Conservation (phyloP, 2,329 filamentous ascomycete species). For the Fusarium sp. region DNA sequence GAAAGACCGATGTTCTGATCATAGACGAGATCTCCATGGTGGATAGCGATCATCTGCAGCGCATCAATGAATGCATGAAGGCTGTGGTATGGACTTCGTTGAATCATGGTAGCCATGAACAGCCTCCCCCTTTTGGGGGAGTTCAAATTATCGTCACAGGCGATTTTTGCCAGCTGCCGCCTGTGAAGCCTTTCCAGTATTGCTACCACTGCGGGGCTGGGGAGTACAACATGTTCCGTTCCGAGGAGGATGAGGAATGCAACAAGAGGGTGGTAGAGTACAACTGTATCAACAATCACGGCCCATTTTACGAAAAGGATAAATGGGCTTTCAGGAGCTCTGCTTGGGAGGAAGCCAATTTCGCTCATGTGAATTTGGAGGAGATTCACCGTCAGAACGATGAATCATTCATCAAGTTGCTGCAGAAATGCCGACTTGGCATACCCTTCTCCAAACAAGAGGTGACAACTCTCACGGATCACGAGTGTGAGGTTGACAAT, state of each 20-base stretch:
- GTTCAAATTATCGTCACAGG: constrained; percentile 47
- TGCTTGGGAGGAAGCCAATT: constrained; percentile 69
- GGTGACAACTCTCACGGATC: constrained; percentile 61
- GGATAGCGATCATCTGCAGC: constrained; percentile 60
- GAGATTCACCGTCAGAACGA: constrained; percentile 73
- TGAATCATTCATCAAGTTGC: constrained; percentile 65
- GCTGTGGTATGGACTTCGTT: not conserved
- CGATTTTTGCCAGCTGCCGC: constrained; percentile 74
- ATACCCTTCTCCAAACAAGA: constrained; percentile 56
- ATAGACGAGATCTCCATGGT: constrained; percentile 81
- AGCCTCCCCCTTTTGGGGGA: constrained; percentile 41
- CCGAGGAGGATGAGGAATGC: not conserved
- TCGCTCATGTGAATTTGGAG: constrained; percentile 67
- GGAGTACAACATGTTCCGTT: not conserved
- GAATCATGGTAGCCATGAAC: not conserved
- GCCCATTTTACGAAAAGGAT: constrained; percentile 52
- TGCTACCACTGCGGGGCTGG: constrained; percentile 42
- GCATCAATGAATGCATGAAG: constrained; percentile 54
- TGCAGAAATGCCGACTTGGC: constrained; percentile 69
- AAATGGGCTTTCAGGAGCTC: constrained; percentile 74
- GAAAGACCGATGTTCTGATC: constrained; percentile 68
- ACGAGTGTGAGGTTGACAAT: constrained; percentile 54
- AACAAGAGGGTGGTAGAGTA: no score
- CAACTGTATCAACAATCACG: constrained; percentile 4
- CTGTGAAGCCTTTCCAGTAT: constrained; percentile 67